Conservation (phyloP, 148 eudicot species). For the Rhododendron mucronatum region DNA sequence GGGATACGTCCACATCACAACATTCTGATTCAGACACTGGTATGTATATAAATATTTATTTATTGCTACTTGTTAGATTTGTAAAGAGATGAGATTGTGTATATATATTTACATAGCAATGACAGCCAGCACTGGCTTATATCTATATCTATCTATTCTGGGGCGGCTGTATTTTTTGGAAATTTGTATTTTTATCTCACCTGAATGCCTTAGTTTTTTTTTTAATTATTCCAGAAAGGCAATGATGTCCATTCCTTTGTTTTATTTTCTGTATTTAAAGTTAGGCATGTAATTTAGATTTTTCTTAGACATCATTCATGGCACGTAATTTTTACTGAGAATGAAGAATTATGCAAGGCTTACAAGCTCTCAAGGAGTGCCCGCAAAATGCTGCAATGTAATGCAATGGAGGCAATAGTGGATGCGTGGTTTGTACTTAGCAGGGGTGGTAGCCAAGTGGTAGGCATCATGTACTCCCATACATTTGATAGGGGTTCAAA, state of each 20-base stretch:
- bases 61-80: too few species aligned
- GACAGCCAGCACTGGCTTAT: neutral
- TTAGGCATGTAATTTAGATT: neutral
- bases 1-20: slow-evolving; percentile 46
- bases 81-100: too few species aligned
- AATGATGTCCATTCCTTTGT: neutral
- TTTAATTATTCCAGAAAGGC: neutral
- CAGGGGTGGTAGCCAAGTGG: too few species aligned
- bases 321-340: neutral
- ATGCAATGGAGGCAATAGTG: neutral
- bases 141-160: too few species aligned
- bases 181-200: neutral
- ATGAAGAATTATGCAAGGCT: neutral
- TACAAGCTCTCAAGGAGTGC: neutral
- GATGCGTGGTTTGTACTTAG: too few species aligned
- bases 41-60: slow-evolving; percentile 5
- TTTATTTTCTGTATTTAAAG: neutral
- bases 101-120: too few species aligned
- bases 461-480: too few species aligned
- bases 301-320: neutral
- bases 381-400: neutral
- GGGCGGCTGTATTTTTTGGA: too few species aligned
- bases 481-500: too few species aligned
- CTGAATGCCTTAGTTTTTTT: neutral
- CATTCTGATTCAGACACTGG: slow-evolving; percentile 43